These are phyloP conservation scores for Cercospora janseana DNA, from an alignment of 2,329 filamentous ascomycete species.

Conservation along the genomic window DNA sequence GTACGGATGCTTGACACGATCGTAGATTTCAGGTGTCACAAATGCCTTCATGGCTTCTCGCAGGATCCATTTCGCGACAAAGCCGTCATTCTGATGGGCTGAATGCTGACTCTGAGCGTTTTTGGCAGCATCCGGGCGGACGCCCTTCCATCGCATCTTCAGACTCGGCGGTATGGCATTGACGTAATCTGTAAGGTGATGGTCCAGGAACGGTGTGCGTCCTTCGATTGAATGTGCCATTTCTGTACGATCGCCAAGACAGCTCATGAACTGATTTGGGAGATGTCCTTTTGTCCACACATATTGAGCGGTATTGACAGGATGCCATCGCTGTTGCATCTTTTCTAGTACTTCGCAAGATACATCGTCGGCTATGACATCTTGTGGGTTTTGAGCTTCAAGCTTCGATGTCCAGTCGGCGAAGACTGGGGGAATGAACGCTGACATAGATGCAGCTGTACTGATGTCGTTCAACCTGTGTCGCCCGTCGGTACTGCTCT, in stretches of 20 bases:
- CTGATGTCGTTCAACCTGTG: constrained; percentile 44
- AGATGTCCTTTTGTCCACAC: constrained; percentile 41
- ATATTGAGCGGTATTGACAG: constrained; percentile 42
- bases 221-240: constrained; percentile 47
- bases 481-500: constrained; percentile 22
- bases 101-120: no score
- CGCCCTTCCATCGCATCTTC: constrained; percentile 37
- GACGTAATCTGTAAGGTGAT: constrained; percentile 42
- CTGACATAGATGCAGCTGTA: constrained; percentile 39
- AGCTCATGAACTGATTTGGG: constrained; percentile 43
- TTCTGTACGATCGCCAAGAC: constrained; percentile 48
- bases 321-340: constrained; percentile 43
- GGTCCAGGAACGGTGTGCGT: constrained; percentile 45
- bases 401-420: constrained; percentile 37
- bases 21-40: constrained; percentile 31
- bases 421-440: no score
- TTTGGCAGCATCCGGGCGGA: constrained; percentile 29
- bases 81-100: constrained; percentile 50
- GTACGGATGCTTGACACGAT: constrained; percentile 29
- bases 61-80: constrained; percentile 31
- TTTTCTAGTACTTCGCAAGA: constrained; percentile 23
- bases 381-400: constrained; percentile 5
- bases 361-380: constrained; percentile 18
- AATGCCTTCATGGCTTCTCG: constrained; percentile 30
- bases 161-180: constrained; percentile 40